Evolutionary conservation across 2,329 filamentous ascomycete species (phyloP).

Genomic region (Zymoseptoria crescenta): DNA sequence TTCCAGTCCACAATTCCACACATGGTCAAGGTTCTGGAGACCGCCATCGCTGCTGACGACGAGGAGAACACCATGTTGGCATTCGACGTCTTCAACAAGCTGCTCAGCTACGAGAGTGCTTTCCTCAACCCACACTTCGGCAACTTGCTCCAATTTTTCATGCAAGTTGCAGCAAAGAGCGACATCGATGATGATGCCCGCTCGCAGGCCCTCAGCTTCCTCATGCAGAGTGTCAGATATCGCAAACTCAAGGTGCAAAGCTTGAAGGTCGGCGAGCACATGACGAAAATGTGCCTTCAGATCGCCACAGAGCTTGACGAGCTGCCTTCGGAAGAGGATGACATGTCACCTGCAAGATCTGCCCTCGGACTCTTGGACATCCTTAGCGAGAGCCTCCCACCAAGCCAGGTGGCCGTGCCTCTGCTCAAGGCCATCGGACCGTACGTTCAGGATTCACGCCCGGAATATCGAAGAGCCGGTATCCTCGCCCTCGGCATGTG

Average conservation of each 20-base stretch:
- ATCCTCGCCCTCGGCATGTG: constrained; percentile 89
- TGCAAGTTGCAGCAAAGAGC: constrained; percentile 70
- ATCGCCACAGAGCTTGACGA: constrained; percentile 85
- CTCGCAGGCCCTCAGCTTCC: constrained; percentile 83
- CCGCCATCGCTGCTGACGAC: constrained; percentile 62
- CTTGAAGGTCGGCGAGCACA: constrained; percentile 75
- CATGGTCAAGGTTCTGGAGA: constrained; percentile 86
- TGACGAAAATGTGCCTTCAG: constrained; percentile 80
- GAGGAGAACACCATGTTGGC: constrained; percentile 84
- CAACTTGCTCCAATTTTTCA: constrained; percentile 89
- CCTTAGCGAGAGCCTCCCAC: constrained; percentile 78
- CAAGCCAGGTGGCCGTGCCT: constrained; percentile 88
- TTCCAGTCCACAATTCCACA: constrained; percentile 75
- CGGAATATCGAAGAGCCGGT: constrained; percentile 78
- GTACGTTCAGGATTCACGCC: constrained; percentile 67
- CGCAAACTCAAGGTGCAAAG: constrained; percentile 93
- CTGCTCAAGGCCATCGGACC: constrained; percentile 77
- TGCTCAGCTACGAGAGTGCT: constrained; percentile 80
- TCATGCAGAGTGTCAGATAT: constrained; percentile 86
- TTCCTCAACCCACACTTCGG: constrained; percentile 79
- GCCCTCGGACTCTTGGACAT: constrained; percentile 84
- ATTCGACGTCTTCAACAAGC: constrained; percentile 95
- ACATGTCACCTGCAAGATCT: constrained; percentile 74
- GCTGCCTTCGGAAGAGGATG: constrained; percentile 64
- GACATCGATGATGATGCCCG: constrained; percentile 76